Evolutionary conservation across 768 basidiomycete genomes (phyloP).

Genomic region (Baorangia bicolor): DNA sequence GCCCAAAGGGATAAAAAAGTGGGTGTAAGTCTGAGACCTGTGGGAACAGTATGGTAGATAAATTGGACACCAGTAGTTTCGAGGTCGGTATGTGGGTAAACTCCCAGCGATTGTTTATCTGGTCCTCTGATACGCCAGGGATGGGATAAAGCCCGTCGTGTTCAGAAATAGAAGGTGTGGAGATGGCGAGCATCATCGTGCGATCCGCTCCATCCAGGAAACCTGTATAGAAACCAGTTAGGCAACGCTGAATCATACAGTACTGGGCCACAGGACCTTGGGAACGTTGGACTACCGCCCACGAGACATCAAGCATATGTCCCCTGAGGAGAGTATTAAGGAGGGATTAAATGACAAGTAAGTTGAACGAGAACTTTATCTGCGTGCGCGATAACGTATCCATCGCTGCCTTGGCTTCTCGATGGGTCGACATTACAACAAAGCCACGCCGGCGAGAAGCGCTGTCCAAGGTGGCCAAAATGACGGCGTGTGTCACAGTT

Average conservation of each 20-base stretch:
- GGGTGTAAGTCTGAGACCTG: conserved; percentile 66
- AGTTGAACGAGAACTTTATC: conserved; percentile 50
- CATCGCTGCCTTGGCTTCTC: conserved; percentile 72
- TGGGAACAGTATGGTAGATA: conserved; percentile 67
- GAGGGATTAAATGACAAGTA: background rate
- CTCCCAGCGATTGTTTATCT: conserved; percentile 32
- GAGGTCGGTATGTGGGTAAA: conserved; percentile 42
- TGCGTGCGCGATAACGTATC: conserved; percentile 62
- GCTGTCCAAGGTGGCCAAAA: conserved; percentile 81
- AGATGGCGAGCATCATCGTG: conserved; percentile 55
- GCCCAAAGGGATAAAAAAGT: conserved; percentile 71
- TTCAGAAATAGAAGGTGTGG: conserved; percentile 36
- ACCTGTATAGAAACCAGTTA: conserved; percentile 40
- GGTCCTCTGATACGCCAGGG: conserved; percentile 32
- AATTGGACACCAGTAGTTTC: conserved; percentile 59
- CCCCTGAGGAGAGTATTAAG: conserved; percentile 44
- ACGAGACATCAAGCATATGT: conserved; percentile 76
- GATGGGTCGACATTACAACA: conserved; percentile 74
- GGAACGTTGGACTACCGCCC: conserved; percentile 86
- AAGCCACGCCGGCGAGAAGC: conserved; percentile 82
- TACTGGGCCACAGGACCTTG: conserved; percentile 48
- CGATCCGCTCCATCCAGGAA: conserved; percentile 84
- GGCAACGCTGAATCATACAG: background rate
- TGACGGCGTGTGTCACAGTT: conserved; percentile 71
- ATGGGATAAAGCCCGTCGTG: conserved; percentile 25